These are phyloP conservation scores for Persicaria maculosa DNA, from an alignment of 148 eudicot species.

Conservation along the genomic window DNA sequence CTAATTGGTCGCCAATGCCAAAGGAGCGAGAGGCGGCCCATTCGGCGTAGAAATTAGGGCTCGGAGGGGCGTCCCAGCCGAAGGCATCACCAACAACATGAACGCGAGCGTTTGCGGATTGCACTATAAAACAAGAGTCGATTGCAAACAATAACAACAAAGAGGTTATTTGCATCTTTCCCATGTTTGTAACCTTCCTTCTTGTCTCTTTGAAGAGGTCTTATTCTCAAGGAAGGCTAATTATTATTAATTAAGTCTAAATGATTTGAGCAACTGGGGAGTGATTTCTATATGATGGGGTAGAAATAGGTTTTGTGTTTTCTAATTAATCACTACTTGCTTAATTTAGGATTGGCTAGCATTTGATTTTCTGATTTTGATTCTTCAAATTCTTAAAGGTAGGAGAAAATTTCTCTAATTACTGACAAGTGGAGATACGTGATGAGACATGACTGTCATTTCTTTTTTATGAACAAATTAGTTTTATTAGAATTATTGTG, in stretches of 20 bases:
- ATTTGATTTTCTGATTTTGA: background rate
- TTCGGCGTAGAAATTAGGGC: slow-evolving; percentile 24
- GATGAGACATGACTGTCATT: too few species aligned
- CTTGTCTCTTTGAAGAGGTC: background rate
- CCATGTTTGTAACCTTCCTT: background rate
- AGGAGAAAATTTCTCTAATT: background rate
- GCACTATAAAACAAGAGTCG: slow-evolving; percentile 19
- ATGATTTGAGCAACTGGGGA: background rate
- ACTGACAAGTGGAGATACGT: too few species aligned
- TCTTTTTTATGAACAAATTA: too few species aligned
- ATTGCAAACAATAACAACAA: background rate
- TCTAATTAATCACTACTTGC: background rate
- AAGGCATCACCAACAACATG: slow-evolving; percentile 45
- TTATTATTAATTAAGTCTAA: background rate
- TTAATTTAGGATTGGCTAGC: background rate
- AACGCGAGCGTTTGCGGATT: slow-evolving; percentile 26
- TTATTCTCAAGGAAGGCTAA: background rate
- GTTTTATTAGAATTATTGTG: too few species aligned
- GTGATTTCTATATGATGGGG: background rate
- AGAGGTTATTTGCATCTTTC: background rate
- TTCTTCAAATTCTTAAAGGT: background rate
- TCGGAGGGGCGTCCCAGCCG: slow-evolving; percentile 49
- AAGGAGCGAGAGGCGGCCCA: slow-evolving; percentile 49
- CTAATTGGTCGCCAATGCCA: slow-evolving; percentile 37
- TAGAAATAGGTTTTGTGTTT: background rate